Percentiles rank a stretch among this genome's conserved stretches.
Conservation (phyloP, 176 grass and related monocot species). For the Lolium perenne region DNA sequence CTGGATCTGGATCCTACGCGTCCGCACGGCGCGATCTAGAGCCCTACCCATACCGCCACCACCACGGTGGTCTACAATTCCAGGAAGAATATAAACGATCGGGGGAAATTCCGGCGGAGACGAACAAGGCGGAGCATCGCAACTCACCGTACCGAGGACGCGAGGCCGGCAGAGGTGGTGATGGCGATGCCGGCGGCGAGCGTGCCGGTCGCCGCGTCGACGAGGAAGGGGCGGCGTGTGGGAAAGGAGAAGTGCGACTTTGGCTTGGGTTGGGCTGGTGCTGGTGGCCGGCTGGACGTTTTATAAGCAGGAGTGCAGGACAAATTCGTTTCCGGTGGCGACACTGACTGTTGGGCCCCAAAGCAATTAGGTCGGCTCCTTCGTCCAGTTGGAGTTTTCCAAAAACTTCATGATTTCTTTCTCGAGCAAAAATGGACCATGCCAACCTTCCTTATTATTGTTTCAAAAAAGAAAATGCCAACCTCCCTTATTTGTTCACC, state of each 20-base stretch:
- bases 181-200: not conserved
- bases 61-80: not conserved
- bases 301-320: not conserved
- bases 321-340: not conserved
- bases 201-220: not conserved
- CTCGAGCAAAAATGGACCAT: too few species aligned
- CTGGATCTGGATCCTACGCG: not conserved
- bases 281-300: not conserved
- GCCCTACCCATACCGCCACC: not conserved
- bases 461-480: too few species aligned
- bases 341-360: not conserved
- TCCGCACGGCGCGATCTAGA: not conserved
- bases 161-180: not conserved
- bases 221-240: not conserved
- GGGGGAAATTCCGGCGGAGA: not conserved
- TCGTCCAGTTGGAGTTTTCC: too few species aligned
- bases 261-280: not conserved
- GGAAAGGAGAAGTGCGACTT: not conserved
- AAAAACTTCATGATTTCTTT: too few species aligned
- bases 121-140: not conserved
- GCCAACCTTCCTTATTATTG: too few species aligned
- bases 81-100: not conserved
- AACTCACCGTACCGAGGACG: not conserved
- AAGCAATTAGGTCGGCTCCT: not conserved
- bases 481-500: too few species aligned